These are phyloP conservation scores for Boletus barrowsii DNA, from an alignment of 768 basidiomycete genomes.

Conservation along the genomic window DNA sequence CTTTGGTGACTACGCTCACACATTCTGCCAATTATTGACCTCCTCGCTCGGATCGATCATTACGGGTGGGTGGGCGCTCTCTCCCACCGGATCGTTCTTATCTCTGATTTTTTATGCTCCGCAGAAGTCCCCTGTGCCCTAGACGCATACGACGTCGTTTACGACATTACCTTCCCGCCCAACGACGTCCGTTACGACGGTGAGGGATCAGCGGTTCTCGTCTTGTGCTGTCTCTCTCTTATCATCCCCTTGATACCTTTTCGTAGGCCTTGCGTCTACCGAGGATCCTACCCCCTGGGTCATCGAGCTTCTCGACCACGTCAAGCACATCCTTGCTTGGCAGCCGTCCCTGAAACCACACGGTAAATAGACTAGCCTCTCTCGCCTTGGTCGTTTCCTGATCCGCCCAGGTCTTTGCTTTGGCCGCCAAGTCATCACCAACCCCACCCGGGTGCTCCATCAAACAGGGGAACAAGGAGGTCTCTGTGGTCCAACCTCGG, in stretches of 20 bases:
- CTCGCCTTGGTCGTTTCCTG: not conserved
- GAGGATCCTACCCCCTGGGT: constrained; percentile 56
- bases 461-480: too few relatives aligned
- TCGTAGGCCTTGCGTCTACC: too few relatives aligned
- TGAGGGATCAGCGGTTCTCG: constrained; percentile 77
- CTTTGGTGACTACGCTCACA: constrained; percentile 52
- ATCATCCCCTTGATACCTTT: too few relatives aligned
- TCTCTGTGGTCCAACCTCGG: too few relatives aligned
- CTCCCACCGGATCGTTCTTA: not conserved
- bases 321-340: constrained; percentile 41
- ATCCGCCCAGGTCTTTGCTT: constrained; percentile 62
- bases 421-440: too few relatives aligned
- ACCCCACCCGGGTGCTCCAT: too few relatives aligned
- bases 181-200: constrained; percentile 55
- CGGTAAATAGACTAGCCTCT: constrained; percentile 38
- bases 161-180: constrained; percentile 59
- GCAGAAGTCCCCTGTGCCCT: constrained; percentile 43
- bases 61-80: constrained; percentile 16
- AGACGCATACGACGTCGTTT: constrained; percentile 70
- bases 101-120: not conserved
- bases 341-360: too few relatives aligned
- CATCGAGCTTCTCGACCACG: constrained; percentile 57
- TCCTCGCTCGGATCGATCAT: constrained; percentile 24
- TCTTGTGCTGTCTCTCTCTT: constrained; percentile 23
- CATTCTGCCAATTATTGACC: constrained; percentile 49